These are phyloP conservation scores for Cordyceps cateniannulata DNA, from an alignment of 2,329 filamentous ascomycete species.

Conservation along the genomic window DNA sequence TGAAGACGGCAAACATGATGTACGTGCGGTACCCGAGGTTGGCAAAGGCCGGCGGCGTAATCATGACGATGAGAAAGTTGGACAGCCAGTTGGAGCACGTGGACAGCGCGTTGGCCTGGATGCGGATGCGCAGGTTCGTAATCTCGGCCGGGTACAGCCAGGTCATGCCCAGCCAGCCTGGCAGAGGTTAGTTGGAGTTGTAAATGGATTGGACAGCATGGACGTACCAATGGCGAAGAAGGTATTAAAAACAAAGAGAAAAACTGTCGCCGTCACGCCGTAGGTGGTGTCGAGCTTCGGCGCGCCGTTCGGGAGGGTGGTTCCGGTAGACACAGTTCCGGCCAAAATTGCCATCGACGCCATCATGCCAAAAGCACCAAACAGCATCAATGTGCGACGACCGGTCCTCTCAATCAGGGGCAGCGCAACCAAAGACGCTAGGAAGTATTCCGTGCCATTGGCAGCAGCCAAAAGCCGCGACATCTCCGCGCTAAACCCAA, in stretches of 20 bases:
- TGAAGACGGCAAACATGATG: constrained; percentile 44
- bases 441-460: constrained; percentile 39
- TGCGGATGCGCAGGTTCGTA: constrained; percentile 52
- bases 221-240: constrained; percentile 42
- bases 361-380: constrained; percentile 59
- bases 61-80: constrained; percentile 62
- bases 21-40: constrained; percentile 48
- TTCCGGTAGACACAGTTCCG: constrained; percentile 24
- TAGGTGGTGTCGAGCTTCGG: constrained; percentile 21
- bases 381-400: constrained; percentile 56
- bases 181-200: constrained; percentile 15
- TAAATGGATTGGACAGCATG: too few relatives aligned
- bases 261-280: constrained; percentile 32
- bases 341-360: constrained; percentile 53
- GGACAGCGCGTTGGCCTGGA: constrained; percentile 56
- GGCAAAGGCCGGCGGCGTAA: constrained; percentile 53
- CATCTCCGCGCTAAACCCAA: constrained; percentile 37
- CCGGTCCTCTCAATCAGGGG: constrained; percentile 45
- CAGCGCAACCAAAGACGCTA: constrained; percentile 32
- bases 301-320: constrained; percentile 22
- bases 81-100: constrained; percentile 56
- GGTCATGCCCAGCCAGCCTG: constrained; percentile 54
- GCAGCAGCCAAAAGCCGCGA: constrained; percentile 50
- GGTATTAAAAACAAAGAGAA: constrained; percentile 57
- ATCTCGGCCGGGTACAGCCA: constrained; percentile 59